These are phyloP conservation scores for Eucalyptus urophylla DNA, from an alignment of 345 rosid genomes.

Conservation along the genomic window DNA sequence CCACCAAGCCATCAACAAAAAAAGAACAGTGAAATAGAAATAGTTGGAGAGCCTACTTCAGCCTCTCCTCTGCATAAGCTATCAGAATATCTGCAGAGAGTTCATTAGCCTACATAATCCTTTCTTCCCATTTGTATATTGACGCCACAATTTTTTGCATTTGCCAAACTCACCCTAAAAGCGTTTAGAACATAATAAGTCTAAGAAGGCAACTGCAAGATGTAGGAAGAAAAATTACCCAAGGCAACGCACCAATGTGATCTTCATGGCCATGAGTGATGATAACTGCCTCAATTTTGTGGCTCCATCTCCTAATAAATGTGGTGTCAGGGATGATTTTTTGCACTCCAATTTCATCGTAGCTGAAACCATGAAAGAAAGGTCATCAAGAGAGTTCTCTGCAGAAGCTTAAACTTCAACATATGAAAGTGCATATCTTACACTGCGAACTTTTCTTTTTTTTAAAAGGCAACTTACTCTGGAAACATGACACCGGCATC, in stretches of 20 bases:
- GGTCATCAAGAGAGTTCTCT: neutral
- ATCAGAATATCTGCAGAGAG: neutral
- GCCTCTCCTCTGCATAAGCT: neutral
- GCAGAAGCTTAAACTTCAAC: neutral
- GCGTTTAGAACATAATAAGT: neutral
- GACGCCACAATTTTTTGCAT: neutral
- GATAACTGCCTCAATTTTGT: conserved; percentile 93
- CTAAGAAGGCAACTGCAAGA: neutral
- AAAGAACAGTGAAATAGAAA: neutral
- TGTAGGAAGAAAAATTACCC: conserved; percentile 75
- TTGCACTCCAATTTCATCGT: conserved; percentile 91
- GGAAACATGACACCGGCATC: conserved; percentile 99
- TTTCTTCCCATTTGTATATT: neutral
- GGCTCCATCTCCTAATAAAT: conserved; percentile 90
- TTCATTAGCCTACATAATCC: neutral
- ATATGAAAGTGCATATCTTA: neutral
- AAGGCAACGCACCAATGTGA: conserved; percentile 99
- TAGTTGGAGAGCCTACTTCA: neutral
- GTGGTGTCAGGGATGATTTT: conserved; percentile 93
- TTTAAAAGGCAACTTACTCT: conserved; percentile 45
- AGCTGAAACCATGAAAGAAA: conserved; percentile 25
- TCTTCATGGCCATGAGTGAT: conserved; percentile 99
- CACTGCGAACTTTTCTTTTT: neutral
- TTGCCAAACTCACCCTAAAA: neutral
- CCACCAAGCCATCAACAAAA: neutral